Evolutionary conservation across 257 asterid genomes (phyloP).

Genomic region (Phtheirospermum japonicum): DNA sequence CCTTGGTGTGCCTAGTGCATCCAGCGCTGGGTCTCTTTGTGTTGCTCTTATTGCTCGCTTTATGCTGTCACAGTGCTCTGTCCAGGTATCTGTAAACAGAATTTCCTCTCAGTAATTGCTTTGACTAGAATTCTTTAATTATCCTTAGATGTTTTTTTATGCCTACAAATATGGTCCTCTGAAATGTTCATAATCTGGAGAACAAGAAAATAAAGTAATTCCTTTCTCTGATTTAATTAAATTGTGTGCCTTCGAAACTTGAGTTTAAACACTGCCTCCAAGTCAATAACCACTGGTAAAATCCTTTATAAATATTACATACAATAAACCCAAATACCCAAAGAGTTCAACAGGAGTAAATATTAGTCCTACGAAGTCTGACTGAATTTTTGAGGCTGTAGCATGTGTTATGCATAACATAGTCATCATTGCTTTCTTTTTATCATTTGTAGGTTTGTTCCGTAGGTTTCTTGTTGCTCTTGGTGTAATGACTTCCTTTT

Average conservation of each 20-base stretch:
- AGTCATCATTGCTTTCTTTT: too few relatives aligned
- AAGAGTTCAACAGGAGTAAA: not conserved
- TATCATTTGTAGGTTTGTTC: not conserved
- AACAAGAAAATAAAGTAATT: too few relatives aligned
- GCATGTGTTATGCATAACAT: too few relatives aligned
- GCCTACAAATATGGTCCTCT: not conserved
- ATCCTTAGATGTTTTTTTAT: not conserved
- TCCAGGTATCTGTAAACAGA: slow-evolving; percentile 53
- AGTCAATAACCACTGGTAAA: too few relatives aligned
- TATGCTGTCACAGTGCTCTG: slow-evolving; percentile 70
- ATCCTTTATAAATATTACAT: too few relatives aligned
- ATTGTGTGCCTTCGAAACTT: not conserved
- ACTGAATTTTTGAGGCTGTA: too few relatives aligned
- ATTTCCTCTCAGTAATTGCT: slow-evolving; percentile 24
- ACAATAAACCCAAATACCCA: not conserved
- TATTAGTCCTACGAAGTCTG: too few relatives aligned
- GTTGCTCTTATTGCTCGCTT: slow-evolving; percentile 66
- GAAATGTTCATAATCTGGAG: too few relatives aligned
- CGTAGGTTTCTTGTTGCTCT: too few relatives aligned
- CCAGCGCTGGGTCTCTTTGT: slow-evolving; percentile 89
- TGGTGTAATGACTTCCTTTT: too few relatives aligned
- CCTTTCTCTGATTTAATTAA: not conserved
- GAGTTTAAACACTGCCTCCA: not conserved
- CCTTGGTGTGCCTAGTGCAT: slow-evolving; percentile 73
- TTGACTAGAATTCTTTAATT: slow-evolving; percentile 22